These are phyloP conservation scores for Nitzschia inconspicua DNA, from an alignment of 108 stramenopile species.

Conservation along the genomic window DNA sequence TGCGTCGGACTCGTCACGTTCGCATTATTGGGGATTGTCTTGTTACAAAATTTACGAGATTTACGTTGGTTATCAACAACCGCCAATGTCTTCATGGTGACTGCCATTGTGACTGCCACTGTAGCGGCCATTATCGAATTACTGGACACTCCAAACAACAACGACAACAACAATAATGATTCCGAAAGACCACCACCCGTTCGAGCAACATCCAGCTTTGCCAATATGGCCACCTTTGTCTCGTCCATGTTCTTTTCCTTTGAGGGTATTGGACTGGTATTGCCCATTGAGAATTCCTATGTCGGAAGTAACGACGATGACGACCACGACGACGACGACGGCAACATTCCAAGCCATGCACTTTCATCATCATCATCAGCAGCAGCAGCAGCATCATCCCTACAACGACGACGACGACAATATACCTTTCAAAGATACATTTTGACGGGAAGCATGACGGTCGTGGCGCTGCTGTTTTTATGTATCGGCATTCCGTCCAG, in stretches of 20 bases:
- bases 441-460: conserved; percentile 18
- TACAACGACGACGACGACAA: not conserved
- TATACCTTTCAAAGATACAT: no score
- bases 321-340: not conserved
- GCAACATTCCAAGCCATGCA: not conserved
- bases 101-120: conserved; percentile 24
- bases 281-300: conserved; percentile 39
- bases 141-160: not conserved
- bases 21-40: conserved; percentile 5
- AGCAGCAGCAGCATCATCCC: not conserved
- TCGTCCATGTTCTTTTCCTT: conserved; percentile 38
- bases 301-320: not conserved
- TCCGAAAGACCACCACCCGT: not conserved
- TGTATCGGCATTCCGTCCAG: conserved; percentile 25
- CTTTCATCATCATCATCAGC: not conserved
- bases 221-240: conserved; percentile 22
- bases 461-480: conserved; percentile 27
- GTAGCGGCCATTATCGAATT: conserved; percentile 9
- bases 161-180: not conserved
- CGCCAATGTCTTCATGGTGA: conserved; percentile 35
- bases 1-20: conserved; percentile 10
- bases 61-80: conserved; percentile 23
- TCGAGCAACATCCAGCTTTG: not conserved
- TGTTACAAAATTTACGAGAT: conserved; percentile 21
- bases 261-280: conserved; percentile 44